Evolutionary conservation across 345 rosid genomes (phyloP), one percentile per base, ranked within the genome.

Genomic region (Salix caprea): DNA sequence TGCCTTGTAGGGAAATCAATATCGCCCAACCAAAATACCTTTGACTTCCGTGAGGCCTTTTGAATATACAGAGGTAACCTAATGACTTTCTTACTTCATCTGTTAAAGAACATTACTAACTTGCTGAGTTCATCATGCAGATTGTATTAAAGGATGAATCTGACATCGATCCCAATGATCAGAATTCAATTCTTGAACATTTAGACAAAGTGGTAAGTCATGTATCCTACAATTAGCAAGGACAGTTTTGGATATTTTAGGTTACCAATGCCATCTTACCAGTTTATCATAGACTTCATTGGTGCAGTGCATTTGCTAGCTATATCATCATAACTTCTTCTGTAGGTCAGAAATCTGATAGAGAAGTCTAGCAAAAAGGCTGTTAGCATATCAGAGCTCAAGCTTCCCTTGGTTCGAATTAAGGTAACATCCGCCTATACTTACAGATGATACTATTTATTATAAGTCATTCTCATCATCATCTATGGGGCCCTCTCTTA

Each of bases 1-100:
- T 46, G 4, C 46, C 46, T 30, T 78, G 21, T 74, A 95, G 99
- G 98, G 93, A 78, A 96, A 91, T 88, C 99, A 93, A 65, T 96
- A 96, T 74, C 99, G 99, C 78, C 99, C 98, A 75, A 89, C 94
- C 54, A 96, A 93, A 90, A 91, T 93, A 85, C 98, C 98, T 82
- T 82, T 96, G 90, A 90, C 89, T 72, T 91, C 99, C 67, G 97
- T 96, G 83, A 85, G 99, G 84, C 98, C 98, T 64, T 96, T 96
- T 28, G 99, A 91, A 78, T 96, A 93, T 82, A 77, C 89, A 48
- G 99, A 96, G 97, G 99, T 93, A 79, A 69, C 71, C 21, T 39
- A 44, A 4, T 60, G 3, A 58, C 13, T 15, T 7, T 65, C 69
- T 67, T 69, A 61, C 34, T 76, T 78, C 65, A n/a, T 74, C 61